A percentile compares a stretch with the other conserved stretches of the same genome.
Evolutionary conservation across 768 basidiomycete species (phyloP).

Genomic region (Boletus insuetus): DNA sequence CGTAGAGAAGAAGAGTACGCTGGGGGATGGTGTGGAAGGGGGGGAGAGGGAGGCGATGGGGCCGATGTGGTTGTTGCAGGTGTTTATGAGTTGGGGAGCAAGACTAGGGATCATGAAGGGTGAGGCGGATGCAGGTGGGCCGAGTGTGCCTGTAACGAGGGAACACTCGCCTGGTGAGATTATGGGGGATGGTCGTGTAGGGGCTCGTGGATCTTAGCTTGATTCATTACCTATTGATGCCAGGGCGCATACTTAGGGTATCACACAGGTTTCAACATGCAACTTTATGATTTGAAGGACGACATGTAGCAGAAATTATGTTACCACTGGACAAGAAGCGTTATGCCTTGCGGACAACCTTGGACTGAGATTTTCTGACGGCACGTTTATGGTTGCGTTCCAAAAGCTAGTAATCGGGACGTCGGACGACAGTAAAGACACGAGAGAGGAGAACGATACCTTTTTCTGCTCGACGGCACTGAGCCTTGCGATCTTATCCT

Average conservation of each 20-base stretch:
- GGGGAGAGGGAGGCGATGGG: conserved; percentile 59
- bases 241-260: neutral
- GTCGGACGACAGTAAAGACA: neutral
- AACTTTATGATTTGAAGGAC: conserved; percentile 10
- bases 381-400: conserved; percentile 77
- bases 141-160: conserved; percentile 13
- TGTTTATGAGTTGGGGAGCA: conserved; percentile 77
- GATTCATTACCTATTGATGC: conserved; percentile 14
- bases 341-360: conserved; percentile 39
- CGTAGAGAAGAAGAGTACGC: conserved; percentile 10
- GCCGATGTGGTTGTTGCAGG: conserved; percentile 73
- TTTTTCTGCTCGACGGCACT: conserved; percentile 83
- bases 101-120: conserved; percentile 48
- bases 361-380: conserved; percentile 68
- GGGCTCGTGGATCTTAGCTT: conserved; percentile 5
- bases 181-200: conserved; percentile 2
- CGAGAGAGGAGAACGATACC: conserved; percentile 35
- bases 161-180: conserved; percentile 15
- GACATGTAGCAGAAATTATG: conserved; percentile 1
- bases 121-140: conserved; percentile 19
- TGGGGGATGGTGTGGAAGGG: conserved; percentile 23
- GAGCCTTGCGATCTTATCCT: conserved; percentile 69
- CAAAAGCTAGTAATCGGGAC: conserved; percentile 41
- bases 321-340: neutral
- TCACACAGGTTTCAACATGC: conserved; percentile 16